phyloP scores from a whole-genome alignment of 495 filamentous ascomycete species.

The Baudoinia panamericana region DNA sequence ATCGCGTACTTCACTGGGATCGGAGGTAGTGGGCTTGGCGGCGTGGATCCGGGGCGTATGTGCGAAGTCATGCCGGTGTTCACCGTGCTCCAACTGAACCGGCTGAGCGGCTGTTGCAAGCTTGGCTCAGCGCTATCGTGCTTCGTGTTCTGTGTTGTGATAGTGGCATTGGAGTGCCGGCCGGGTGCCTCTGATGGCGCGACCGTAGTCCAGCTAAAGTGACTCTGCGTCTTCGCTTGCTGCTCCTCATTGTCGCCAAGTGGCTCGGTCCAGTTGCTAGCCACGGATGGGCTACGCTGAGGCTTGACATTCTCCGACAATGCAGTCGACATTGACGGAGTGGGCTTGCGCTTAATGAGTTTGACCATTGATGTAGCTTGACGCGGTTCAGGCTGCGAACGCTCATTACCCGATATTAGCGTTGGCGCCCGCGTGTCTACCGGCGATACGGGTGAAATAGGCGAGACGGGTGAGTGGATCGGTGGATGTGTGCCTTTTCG shows the following conservation, averaged over 20 bases:
- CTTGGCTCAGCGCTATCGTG: not conserved
- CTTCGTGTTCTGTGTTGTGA: not conserved
- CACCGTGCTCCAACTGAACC: slow-evolving; percentile 22
- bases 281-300: slow-evolving; percentile 7
- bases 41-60: slow-evolving; percentile 5
- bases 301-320: slow-evolving; percentile 9
- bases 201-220: slow-evolving; percentile 21
- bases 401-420: slow-evolving; percentile 4
- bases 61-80: slow-evolving; percentile 6
- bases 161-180: slow-evolving; percentile 9
- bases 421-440: slow-evolving; percentile 8
- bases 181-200: slow-evolving; percentile 14
- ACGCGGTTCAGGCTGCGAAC: not conserved
- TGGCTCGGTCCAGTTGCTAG: slow-evolving; percentile 5
- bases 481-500: not conserved
- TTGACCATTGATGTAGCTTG: slow-evolving; percentile 1
- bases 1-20: slow-evolving; percentile 10
- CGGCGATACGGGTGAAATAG: slow-evolving; percentile 14
- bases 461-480: slow-evolving; percentile 4
- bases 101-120: no score
- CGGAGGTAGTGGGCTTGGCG: slow-evolving; percentile 11
- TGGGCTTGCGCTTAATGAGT: slow-evolving; percentile 18
- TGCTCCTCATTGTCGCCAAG: slow-evolving; percentile 7
- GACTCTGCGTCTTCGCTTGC: not conserved
- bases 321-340: slow-evolving; percentile 3